These are phyloP conservation scores for Pseudoneurospora amorphoporcata DNA, from an alignment of 495 filamentous ascomycete species.

Conservation along the genomic window DNA sequence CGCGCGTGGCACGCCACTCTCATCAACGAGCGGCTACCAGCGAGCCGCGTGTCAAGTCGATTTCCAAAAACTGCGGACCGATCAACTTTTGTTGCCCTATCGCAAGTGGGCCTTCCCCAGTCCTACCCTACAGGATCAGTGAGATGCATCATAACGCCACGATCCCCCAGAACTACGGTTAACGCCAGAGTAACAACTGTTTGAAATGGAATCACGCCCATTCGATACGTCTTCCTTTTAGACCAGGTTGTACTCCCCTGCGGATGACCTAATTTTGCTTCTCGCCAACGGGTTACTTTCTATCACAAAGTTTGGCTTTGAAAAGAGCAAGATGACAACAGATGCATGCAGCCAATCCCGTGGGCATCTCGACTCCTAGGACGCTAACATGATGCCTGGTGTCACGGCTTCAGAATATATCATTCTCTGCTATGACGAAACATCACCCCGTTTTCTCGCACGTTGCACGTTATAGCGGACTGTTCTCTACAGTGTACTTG, in stretches of 20 bases:
- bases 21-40: not conserved
- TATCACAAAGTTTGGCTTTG: not conserved
- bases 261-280: not conserved
- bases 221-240: not conserved
- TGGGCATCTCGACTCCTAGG: not conserved
- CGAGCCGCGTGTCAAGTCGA: slow-evolving; percentile 17
- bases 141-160: slow-evolving; percentile 8
- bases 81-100: slow-evolving; percentile 5
- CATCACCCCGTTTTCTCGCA: not conserved
- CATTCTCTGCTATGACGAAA: not conserved
- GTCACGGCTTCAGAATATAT: not conserved
- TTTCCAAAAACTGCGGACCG: slow-evolving; percentile 6
- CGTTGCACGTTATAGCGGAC: not conserved
- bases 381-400: not conserved
- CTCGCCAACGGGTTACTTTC: not conserved
- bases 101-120: slow-evolving; percentile 1
- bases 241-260: not conserved
- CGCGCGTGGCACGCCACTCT: not conserved
- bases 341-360: not conserved
- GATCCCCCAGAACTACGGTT: slow-evolving; percentile 3
- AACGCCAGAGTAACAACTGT: slow-evolving; percentile 4
- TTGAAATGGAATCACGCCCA: not conserved
- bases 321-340: not conserved
- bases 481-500: not conserved
- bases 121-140: not conserved